Percentiles rank a stretch among this genome's conserved stretches.
Conservation (phyloP, 1,139 yeast genomes). For the Hemisphaericaspora subhashii region DNA sequence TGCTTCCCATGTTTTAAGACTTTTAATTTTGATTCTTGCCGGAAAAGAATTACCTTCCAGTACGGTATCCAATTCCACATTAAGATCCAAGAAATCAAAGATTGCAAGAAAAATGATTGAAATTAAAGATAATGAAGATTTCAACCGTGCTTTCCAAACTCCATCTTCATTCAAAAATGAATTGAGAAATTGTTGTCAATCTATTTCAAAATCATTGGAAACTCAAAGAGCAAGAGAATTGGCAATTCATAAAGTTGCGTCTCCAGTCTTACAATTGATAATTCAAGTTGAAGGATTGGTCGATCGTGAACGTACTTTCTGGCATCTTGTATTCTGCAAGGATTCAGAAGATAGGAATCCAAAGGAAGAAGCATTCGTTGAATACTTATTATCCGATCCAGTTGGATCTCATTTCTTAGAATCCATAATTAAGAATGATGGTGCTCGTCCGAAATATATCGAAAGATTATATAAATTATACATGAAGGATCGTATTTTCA, state of each 20-base stretch:
- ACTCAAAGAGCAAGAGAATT: slow-evolving; percentile 59
- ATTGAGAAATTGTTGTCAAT: slow-evolving; percentile 45
- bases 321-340: slow-evolving; percentile 54
- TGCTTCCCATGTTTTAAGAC: slow-evolving; percentile 83
- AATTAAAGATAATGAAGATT: slow-evolving; percentile 73
- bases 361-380: slow-evolving; percentile 79
- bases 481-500: slow-evolving; percentile 71
- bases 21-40: slow-evolving; percentile 66
- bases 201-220: slow-evolving; percentile 41
- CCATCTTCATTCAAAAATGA: slow-evolving; percentile 73
- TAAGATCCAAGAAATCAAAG: slow-evolving; percentile 83
- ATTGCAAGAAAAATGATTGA: slow-evolving; percentile 93
- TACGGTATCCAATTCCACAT: slow-evolving; percentile 66
- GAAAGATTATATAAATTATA: slow-evolving; percentile 70
- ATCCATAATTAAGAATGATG: slow-evolving; percentile 57
- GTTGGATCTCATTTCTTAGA: slow-evolving; percentile 92
- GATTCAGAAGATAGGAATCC: slow-evolving; percentile 51
- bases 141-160: slow-evolving; percentile 63
- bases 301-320: slow-evolving; percentile 65
- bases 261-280: slow-evolving; percentile 83
- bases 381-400: slow-evolving; percentile 78
- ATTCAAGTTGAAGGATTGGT: slow-evolving; percentile 81
- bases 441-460: slow-evolving; percentile 65
- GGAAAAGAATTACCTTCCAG: slow-evolving; percentile 84
- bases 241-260: slow-evolving; percentile 77